phyloP scores from a whole-genome alignment of 1,139 yeast genomes.

The Magnusiomyces tetraspermus region DNA sequence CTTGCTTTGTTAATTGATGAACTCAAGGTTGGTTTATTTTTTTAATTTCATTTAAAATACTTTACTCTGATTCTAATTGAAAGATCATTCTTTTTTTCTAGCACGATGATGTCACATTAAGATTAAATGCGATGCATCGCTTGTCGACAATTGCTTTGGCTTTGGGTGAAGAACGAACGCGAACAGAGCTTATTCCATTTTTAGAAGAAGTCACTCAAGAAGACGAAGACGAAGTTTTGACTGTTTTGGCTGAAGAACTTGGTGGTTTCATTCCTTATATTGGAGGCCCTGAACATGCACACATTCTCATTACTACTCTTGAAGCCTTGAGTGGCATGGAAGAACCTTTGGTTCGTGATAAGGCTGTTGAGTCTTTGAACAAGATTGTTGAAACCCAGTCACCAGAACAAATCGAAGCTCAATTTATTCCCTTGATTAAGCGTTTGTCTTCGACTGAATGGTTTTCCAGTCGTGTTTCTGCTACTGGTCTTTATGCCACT shows the following conservation, averaged over 20 bases:
- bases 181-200: slow-evolving; percentile 83
- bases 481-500: slow-evolving; percentile 77
- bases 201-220: slow-evolving; percentile 86
- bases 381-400: slow-evolving; percentile 56
- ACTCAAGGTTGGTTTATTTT: slow-evolving; percentile 40
- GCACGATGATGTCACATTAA: slow-evolving; percentile 86
- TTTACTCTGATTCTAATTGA: no score
- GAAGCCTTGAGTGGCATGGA: slow-evolving; percentile 87
- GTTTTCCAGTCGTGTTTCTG: slow-evolving; percentile 90
- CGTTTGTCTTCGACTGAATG: slow-evolving; percentile 81
- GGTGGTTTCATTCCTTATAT: slow-evolving; percentile 78
- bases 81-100: slow-evolving; percentile 20
- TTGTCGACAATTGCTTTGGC: slow-evolving; percentile 93
- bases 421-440: slow-evolving; percentile 67
- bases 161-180: slow-evolving; percentile 86
- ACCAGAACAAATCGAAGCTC: slow-evolving; percentile 54
- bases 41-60: background rate
- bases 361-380: slow-evolving; percentile 82
- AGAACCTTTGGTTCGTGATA: slow-evolving; percentile 95
- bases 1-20: slow-evolving; percentile 95
- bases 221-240: slow-evolving; percentile 96
- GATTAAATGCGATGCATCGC: slow-evolving; percentile 92
- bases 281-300: slow-evolving; percentile 77
- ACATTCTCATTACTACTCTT: slow-evolving; percentile 72
- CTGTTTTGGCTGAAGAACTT: slow-evolving; percentile 83